Conservation (phyloP, 2,329 filamentous ascomycete species). For the Exserohilum turcica region DNA sequence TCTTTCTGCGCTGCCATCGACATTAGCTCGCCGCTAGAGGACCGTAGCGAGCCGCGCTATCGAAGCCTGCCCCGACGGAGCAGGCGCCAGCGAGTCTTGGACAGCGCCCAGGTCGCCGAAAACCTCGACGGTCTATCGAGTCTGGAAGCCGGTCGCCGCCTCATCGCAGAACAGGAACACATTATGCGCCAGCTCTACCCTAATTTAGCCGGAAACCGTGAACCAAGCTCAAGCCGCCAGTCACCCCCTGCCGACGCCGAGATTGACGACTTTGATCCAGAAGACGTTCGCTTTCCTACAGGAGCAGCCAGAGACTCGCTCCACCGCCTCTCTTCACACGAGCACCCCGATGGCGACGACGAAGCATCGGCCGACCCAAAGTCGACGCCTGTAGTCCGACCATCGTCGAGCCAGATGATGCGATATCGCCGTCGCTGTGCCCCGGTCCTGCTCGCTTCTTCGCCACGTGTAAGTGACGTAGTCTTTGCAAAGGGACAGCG, state of each 20-base stretch:
- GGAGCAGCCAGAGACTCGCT: conserved; percentile 19
- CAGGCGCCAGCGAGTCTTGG: conserved; percentile 46
- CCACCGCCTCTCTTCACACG: conserved; percentile 23
- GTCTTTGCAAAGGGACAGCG: conserved; percentile 51
- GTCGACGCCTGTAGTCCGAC: conserved; percentile 35
- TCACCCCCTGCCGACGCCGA: conserved; percentile 35
- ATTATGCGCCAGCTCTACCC: conserved; percentile 56
- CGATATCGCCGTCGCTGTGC: conserved; percentile 56
- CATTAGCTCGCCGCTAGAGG: conserved; percentile 71
- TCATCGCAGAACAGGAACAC: conserved; percentile 56
- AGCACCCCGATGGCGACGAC: conserved; percentile 25
- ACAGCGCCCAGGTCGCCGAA: conserved; percentile 35
- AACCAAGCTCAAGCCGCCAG: conserved; percentile 16
- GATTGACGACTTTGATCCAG: conserved; percentile 46
- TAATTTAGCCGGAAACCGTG: conserved; percentile 39
- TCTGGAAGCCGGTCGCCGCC: conserved; percentile 41
- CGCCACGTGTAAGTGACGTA: conserved; percentile 54
- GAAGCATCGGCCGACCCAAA: conserved; percentile 39
- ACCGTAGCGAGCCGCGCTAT: conserved; percentile 59
- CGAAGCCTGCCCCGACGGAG: conserved; percentile 54
- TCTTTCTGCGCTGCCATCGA: conserved; percentile 72
- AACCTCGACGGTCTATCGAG: conserved; percentile 41
- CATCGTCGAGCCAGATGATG: conserved; percentile 44
- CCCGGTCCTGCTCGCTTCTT: conserved; percentile 51
- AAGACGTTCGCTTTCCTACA: conserved; percentile 45